phyloP scores from a whole-genome alignment of 805 yeast species.

The Maudiozyma barnettii region DNA sequence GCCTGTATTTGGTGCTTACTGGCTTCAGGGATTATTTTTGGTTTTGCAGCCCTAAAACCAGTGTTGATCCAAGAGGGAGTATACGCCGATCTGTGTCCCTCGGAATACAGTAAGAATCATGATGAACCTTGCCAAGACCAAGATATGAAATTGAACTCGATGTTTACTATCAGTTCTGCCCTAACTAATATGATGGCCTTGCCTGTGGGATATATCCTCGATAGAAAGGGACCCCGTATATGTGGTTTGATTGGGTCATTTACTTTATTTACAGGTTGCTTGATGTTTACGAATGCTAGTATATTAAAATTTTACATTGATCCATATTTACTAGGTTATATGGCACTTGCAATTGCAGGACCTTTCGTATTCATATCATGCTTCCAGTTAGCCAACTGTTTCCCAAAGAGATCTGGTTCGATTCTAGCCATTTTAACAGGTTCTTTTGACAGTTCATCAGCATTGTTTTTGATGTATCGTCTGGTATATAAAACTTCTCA shows the following conservation, averaged over 20 bases:
- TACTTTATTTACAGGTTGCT: conserved; percentile 48
- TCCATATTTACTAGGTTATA: conserved; percentile 65
- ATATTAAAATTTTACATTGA: conserved; percentile 33
- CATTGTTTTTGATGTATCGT: conserved; percentile 69
- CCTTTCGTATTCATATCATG: conserved; percentile 88
- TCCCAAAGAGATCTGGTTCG: conserved; percentile 75
- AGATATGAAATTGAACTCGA: conserved; percentile 68
- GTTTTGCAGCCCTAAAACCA: conserved; percentile 91
- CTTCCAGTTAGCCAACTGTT: conserved; percentile 81
- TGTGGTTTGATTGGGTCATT: conserved; percentile 68
- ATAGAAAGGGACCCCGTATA: conserved; percentile 68
- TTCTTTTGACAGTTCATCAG: conserved; percentile 91
- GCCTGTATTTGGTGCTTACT: conserved; percentile 81
- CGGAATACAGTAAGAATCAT: conserved; percentile 3
- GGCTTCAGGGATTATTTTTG: conserved; percentile 91
- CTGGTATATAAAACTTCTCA: conserved; percentile 41
- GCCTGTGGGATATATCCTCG: conserved; percentile 72
- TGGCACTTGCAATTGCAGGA: conserved; percentile 76
- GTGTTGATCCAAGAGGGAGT: conserved; percentile 69
- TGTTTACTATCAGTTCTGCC: conserved; percentile 83
- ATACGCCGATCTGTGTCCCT: conserved; percentile 51
- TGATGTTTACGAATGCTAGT: conserved; percentile 15
- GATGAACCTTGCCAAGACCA: conserved; percentile 53
- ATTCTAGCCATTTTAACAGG: conserved; percentile 79
- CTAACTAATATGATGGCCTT: conserved; percentile 77